Evolutionary conservation across 108 stramenopile species (phyloP).

Genomic region (Stephanodiscus minutulus): DNA sequence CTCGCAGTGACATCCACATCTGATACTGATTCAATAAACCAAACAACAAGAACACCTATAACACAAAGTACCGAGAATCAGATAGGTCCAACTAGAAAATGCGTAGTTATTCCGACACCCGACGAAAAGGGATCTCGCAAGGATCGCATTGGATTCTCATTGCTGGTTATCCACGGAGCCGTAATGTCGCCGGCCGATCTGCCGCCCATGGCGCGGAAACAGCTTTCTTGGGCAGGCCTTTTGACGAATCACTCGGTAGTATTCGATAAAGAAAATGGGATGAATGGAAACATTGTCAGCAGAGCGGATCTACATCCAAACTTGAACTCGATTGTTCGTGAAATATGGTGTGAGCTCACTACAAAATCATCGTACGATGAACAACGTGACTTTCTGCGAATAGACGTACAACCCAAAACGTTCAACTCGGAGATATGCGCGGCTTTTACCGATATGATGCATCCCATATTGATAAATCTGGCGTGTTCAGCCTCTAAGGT

Average conservation of each 20-base stretch:
- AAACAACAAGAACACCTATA: too few species aligned
- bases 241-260: conserved; percentile 36
- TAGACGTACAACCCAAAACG: conserved; percentile 41
- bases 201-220: conserved; percentile 55
- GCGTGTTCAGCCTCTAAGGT: conserved; percentile 35
- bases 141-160: conserved; percentile 26
- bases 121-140: conserved; percentile 41
- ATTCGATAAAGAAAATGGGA: conserved; percentile 6
- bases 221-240: conserved; percentile 55
- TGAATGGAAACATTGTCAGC: conserved; percentile 3
- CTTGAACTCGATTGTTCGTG: conserved; percentile 2
- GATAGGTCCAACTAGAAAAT: conserved; percentile 4
- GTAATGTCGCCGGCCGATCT: conserved; percentile 31
- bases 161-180: conserved; percentile 23
- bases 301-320: conserved; percentile 13
- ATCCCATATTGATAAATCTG: conserved; percentile 30
- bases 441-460: conserved; percentile 7
- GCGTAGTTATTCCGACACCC: conserved; percentile 25
- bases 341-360: conserved; percentile 28
- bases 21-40: neutral
- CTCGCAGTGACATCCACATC: neutral
- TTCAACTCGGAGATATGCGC: conserved; percentile 33
- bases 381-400: conserved; percentile 25
- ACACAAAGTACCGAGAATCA: too few species aligned
- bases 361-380: conserved; percentile 15